Conservation (phyloP, 2,329 filamentous ascomycete genomes). For the Trichoderma sp. region DNA sequence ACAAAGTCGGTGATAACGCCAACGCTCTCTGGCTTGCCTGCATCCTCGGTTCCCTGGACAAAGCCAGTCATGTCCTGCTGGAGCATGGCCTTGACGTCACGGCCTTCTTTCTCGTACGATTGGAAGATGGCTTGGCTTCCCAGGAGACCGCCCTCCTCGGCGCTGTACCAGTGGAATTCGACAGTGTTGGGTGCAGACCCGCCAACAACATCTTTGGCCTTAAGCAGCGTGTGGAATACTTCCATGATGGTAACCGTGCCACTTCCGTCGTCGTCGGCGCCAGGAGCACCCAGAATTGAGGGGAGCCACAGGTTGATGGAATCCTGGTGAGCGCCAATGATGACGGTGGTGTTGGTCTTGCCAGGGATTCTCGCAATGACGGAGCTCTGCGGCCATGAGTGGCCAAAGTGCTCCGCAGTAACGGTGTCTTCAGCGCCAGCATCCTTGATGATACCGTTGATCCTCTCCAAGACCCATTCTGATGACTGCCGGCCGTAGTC, state of each 20-base stretch:
- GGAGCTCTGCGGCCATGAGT: conserved; percentile 85
- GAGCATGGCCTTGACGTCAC: conserved; percentile 90
- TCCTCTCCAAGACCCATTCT: conserved; percentile 77
- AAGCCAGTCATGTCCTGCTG: conserved; percentile 98
- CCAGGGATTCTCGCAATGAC: conserved; percentile 92
- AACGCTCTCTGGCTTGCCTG: conserved; percentile 78
- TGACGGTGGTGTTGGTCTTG: conserved; percentile 76
- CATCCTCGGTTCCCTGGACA: conserved; percentile 75
- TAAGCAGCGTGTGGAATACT: conserved; percentile 76
- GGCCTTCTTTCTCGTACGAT: conserved; percentile 67
- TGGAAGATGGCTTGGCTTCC: conserved; percentile 89
- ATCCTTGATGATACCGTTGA: conserved; percentile 67
- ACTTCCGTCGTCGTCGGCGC: conserved; percentile 93
- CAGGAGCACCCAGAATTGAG: conserved; percentile 77
- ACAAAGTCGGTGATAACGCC: conserved; percentile 94
- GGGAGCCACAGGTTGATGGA: conserved; percentile 92
- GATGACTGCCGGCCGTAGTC: conserved; percentile 79
- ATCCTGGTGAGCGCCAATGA: conserved; percentile 91
- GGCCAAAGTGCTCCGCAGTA: conserved; percentile 69
- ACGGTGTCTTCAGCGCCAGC: conserved; percentile 69
- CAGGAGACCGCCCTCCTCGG: conserved; percentile 82
- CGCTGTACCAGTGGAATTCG: conserved; percentile 96
- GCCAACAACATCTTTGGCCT: conserved; percentile 64
- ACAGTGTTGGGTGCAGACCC: conserved; percentile 80
- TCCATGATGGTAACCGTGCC: conserved; percentile 94